Evolutionary conservation across 192 early-diverging fungal genomes (phyloP), one percentile per base, ranked within the genome.

Genomic region (Coemansia sp.): DNA sequence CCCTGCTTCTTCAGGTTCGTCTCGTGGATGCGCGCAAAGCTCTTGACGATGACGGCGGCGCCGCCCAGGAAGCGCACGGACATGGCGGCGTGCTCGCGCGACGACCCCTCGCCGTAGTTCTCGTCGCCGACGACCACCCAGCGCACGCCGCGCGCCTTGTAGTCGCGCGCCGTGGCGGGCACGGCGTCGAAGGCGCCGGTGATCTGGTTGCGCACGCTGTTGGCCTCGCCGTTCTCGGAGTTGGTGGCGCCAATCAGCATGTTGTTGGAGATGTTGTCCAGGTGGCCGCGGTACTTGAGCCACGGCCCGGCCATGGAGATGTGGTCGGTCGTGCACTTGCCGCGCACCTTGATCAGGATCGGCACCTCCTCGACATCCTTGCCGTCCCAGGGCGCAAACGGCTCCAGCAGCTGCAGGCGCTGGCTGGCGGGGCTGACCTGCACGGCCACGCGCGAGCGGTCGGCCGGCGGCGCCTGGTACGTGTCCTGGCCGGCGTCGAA

Each of bases 1-100:
- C 97, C 97, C 84, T 99, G 97, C 88, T 99, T 99, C 90, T 99
- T 99, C 65, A 97, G 88, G 87, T 99, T 99, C 76, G 97, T 99
- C 86, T 99, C 94, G 86, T 99, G 97, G 83, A 99, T 99, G 80
- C 97, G 93, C 56, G 97, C 97, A 84, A 99, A 99, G 56, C 91
- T 93, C 86, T 94, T 93, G 83, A 92, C 90, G 75, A 99, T 92
- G 69, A 99, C 91, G 18, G 94, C 94, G 53, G 85, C 87, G 78
- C 97, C 94, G 58, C 93, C 93, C 45, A 99, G 86, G 87, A 96
- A 93, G 78, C 97, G 90, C 55, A 95, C 93, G 73, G 97, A 95
- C 71, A 99, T 87, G 62, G 97, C 97, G 56, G 97, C 97, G 78
- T 99, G 97, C 80, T 99, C 97, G 74, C 97, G 92, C 64, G 97